Conservation (phyloP, 192 early-diverging fungal genomes). For the Gaertneriomyces sp. region DNA sequence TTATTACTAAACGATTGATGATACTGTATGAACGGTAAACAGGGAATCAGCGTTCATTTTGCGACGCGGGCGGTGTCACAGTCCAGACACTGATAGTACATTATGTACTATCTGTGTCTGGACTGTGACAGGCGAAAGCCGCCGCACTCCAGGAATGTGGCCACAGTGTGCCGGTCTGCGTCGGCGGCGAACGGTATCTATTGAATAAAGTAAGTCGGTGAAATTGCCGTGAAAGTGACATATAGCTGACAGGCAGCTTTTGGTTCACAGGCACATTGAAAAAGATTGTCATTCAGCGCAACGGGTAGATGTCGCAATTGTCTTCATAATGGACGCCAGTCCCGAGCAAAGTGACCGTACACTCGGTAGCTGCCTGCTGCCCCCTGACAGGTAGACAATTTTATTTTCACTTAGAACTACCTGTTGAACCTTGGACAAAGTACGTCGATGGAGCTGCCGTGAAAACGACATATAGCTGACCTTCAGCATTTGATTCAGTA, state of each 20-base stretch:
- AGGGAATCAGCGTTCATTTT: constrained; percentile 4
- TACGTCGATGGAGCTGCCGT: constrained; percentile 3
- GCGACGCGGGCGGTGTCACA: constrained; percentile 2
- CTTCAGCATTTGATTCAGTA: neutral
- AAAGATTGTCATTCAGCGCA: neutral
- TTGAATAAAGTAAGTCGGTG: constrained; percentile 5
- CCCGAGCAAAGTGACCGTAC: constrained; percentile 1
- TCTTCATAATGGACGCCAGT: neutral
- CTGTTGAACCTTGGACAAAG: too few species aligned
- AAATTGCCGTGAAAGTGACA: constrained; percentile 5
- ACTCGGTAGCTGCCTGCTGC: constrained; percentile 5
- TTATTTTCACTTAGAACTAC: too few species aligned
- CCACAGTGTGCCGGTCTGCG: constrained; percentile 3
- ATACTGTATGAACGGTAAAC: constrained; percentile 1
- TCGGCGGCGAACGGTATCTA: constrained; percentile 1
- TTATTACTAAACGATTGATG: constrained; percentile 1
- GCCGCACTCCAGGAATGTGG: constrained; percentile 1
- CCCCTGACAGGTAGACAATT: constrained; percentile 2
- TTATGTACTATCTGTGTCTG: too few species aligned
- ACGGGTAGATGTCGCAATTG: neutral
- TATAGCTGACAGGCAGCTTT: constrained; percentile 1
- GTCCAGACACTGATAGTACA: too few species aligned
- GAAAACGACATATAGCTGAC: constrained; percentile 5
- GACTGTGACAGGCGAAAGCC: too few species aligned
- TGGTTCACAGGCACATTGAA: constrained; percentile 3